Evolutionary conservation across 2,329 filamentous ascomycete species (phyloP), one percentile per base, ranked within the genome.

Genomic region (Oidium heveae): DNA sequence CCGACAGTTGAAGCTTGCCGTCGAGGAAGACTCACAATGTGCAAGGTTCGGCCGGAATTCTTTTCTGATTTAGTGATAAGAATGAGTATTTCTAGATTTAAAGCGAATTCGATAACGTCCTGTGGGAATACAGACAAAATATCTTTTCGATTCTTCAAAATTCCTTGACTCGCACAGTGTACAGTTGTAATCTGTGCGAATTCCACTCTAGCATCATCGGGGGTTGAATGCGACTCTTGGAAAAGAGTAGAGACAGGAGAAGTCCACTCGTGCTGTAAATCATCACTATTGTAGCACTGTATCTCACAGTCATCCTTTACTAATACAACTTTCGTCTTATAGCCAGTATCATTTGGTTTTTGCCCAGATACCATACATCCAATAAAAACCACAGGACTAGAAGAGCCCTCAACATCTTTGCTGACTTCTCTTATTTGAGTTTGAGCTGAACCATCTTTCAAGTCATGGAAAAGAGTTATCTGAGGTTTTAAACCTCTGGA

Each of bases 241-340:
- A 61, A 55, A 10, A 65, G 56, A 41, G 62, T 62, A 34, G 37
- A 57, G 1, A 71, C 62, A 10, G 70, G 68, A 10, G 68, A 68
- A 54, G 65, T 67, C 73, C 73, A 77, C 59, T 65, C 71, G 54
- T 71, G 65, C 56, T 70, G 61, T 20, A 77, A 63, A 5, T 62
- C 69, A 55, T 82, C 76, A 2, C 75, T 74, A 49, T 79, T 75
- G 15, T 84, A 68, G 55, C 76, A 79, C 9, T 75, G 61, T 20
- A 83, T 68, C 56, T 79, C 72, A 37, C 82, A 82, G 57, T 80
- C 72, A 44, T 73, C 67, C 55, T 76, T 75, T 1, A 84, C 70
- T 1, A 72, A 70, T 22, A 85, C 60, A 1, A 86, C 56, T 54
- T 75, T 62, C 13, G 51, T 55, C 3, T 41, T 54, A 24, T 56